Base-by-base conservation (phyloP, 805 yeast species). In the Metschnikowia orientalis region DNA sequence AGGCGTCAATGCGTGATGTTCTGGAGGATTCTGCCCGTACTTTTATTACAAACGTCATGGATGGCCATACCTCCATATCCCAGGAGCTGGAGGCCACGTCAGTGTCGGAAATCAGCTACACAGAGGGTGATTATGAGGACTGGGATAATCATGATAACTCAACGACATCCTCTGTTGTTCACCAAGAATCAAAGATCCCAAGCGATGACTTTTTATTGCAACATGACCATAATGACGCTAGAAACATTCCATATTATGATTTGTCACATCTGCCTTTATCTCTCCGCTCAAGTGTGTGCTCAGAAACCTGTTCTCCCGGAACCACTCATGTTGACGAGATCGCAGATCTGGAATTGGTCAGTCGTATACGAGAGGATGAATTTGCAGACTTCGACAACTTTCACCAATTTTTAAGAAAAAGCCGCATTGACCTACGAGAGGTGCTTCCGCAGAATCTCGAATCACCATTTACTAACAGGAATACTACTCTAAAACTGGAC, bases 351-450 rank as follows among this genome's bases (percentile, higher is more conserved):
- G 43, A 33, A 13, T 18, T 19, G 18, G 19, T 23, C 18, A 17
- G 24, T 6, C 5, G 15, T 4, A n/a, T 13, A 6, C 28, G 15
- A 6, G 33, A 28, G 7, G 17, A 28, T 2, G 29, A 26, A 2
- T 34, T 36, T 12, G 41, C 33, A 9, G 48, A 48, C 15, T 42
- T 56, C 26, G 61, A 57, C 30, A 54, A 45, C 35, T 46, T 46
- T 28, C 40, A 42, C 26, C 41, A 45, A 8, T 66, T 45, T 37
- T 45, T 66, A 28, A 46, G 71, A 16, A 49, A 49, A 26, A 59
- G 68, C 4, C 42, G 67, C 22, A 35, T 57, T 1, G 58, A 63
- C 34, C 50, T 65, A 23, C 41, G 46, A 9, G 42, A 49, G 11
- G 53, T 55, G 6, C 54, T 61, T 24, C 63, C 64, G 4, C 54